Base-by-base conservation (phyloP, 192 early-diverging fungal species). In the Polychytrium aggregatum region DNA sequence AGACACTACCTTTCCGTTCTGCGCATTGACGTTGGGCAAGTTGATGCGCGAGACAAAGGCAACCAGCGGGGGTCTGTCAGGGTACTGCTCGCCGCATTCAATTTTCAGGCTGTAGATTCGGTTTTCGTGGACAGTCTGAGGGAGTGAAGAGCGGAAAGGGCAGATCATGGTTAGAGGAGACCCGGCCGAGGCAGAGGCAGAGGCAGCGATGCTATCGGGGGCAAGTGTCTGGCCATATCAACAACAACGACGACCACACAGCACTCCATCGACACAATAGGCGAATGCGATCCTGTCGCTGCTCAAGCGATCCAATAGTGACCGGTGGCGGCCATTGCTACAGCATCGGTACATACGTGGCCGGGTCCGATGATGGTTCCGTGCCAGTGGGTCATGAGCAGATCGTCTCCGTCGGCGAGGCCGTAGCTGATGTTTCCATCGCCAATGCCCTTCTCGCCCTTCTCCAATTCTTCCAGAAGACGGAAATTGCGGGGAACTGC, bases 401-500 rank as follows among this genome's bases (percentile, higher is more conserved):
- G 59, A 62, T 90, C 84, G 46, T 93, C 91, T 14, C 70, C 65
- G 53, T 92, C 79, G 25, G 76, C 71, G 34, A 98, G 73, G 26
- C 95, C 95, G 63, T 97, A 98, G 60, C 82, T 87, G 69, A 84
- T 87, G 30, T 84, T 82, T 8, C 90, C 92, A 64, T 95, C 92
- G 44, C 92, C 89, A 59, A 85, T 77, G 37, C 88, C 88, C 71
- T 98, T 97, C 57, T 95, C 92, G 39, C 89, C 90, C 67, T 90
- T 88, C 60, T 98, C 95, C 26, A 97, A 82, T 64, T 98, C 95
- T 51, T 91, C 89, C 24, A 98, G 70, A 51, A 98, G 82, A 50
- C 86, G 78, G 65, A 98, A 97, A 69, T 92, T 97, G 59, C 92
- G 85, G 39, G 95, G 95, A 62, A 93, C 90, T 90, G 51, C 31